These are phyloP conservation scores for Podaxis mareebaensis DNA, from an alignment of 768 basidiomycete species.

Conservation along the genomic window DNA sequence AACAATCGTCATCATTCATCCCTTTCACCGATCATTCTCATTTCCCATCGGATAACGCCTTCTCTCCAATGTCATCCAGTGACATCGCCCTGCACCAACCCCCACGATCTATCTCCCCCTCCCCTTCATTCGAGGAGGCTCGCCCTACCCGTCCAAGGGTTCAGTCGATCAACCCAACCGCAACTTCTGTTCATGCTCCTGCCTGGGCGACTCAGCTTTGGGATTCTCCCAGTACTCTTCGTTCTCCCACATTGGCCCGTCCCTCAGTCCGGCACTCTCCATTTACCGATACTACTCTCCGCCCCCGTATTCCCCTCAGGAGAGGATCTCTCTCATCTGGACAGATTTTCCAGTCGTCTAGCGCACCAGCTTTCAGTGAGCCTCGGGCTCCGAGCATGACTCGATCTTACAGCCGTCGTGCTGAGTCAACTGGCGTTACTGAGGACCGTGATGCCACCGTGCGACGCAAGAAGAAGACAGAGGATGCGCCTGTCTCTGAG, in stretches of 20 bases:
- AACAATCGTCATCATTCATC: constrained; percentile 45
- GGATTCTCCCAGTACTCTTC: constrained; percentile 44
- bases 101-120: constrained; percentile 61
- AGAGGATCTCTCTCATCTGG: constrained; percentile 49
- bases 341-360: constrained; percentile 68
- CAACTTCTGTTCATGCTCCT: constrained; percentile 59
- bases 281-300: constrained; percentile 40
- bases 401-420: constrained; percentile 64
- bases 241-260: constrained; percentile 45
- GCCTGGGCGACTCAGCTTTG: constrained; percentile 70
- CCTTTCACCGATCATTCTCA: constrained; percentile 46
- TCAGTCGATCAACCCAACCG: constrained; percentile 61
- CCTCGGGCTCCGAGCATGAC: constrained; percentile 47
- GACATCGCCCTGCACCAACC: constrained; percentile 62
- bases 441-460: constrained; percentile 78
- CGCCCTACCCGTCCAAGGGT: constrained; percentile 43
- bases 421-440: constrained; percentile 49
- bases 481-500: constrained; percentile 33
- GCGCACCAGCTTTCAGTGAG: constrained; percentile 62
- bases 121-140: constrained; percentile 51
- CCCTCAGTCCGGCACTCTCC: constrained; percentile 51
- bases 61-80: constrained; percentile 49
- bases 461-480: constrained; percentile 56
- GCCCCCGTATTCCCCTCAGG: constrained; percentile 41
- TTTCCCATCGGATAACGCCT: constrained; percentile 49